Evolutionary conservation across 148 eudicot species (phyloP).

Genomic region (Chenopodium formosanum): DNA sequence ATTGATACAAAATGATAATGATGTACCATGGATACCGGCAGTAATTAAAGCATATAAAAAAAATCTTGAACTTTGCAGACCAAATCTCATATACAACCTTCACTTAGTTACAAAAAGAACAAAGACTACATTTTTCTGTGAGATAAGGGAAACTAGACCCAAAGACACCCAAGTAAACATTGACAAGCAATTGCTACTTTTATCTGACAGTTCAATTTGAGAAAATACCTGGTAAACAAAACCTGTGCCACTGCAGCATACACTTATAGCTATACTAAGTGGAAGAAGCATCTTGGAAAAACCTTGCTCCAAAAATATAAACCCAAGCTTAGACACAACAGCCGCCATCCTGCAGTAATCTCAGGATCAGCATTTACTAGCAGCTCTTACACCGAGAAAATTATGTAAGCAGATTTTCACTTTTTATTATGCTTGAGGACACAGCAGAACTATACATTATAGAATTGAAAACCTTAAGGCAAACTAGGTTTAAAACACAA

Average conservation of each 20-base stretch:
- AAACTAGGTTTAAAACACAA: not conserved
- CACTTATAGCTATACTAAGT: slow-evolving; percentile 62
- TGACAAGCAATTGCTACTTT: not conserved
- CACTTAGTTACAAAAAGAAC: not conserved
- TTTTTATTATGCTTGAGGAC: not conserved
- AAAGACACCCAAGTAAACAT: not conserved
- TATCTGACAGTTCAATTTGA: not conserved
- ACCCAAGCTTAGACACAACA: slow-evolving; percentile 94
- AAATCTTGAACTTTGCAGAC: not conserved
- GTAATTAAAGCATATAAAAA: too few relatives aligned
- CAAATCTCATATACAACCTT: not conserved
- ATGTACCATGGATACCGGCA: not conserved
- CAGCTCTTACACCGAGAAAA: slow-evolving; percentile 12
- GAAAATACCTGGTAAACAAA: slow-evolving; percentile 79
- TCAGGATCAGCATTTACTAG: slow-evolving; percentile 18
- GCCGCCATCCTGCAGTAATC: slow-evolving; percentile 75
- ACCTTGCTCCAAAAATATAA: slow-evolving; percentile 92
- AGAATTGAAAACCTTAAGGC: not conserved
- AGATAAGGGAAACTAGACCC: not conserved
- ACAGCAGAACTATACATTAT: not conserved
- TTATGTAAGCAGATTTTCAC: not conserved
- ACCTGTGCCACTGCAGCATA: slow-evolving; percentile 86
- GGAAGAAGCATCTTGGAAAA: slow-evolving; percentile 75
- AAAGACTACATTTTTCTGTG: not conserved
- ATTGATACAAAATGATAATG: not conserved